Conservation (phyloP, 2,329 filamentous ascomycete genomes). For the Pyricularia sp. region DNA sequence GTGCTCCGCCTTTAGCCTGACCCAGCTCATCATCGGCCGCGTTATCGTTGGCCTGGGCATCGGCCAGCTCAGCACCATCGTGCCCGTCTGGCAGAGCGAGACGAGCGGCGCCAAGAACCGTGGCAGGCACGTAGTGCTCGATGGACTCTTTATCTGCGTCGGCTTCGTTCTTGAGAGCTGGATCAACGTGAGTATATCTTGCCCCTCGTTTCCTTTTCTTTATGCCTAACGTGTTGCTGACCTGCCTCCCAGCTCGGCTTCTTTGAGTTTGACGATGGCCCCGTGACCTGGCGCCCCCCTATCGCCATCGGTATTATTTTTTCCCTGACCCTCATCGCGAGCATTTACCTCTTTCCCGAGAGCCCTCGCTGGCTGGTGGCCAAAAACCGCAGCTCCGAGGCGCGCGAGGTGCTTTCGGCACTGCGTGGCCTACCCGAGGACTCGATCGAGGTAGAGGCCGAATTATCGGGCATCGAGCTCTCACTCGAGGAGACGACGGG, state of each 20-base stretch:
- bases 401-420: conserved; percentile 19
- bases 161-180: conserved; percentile 10
- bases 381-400: conserved; percentile 6
- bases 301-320: conserved; percentile 24
- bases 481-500: conserved; percentile 32
- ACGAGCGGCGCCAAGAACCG: conserved; percentile 13
- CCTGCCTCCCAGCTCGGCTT: conserved; percentile 5
- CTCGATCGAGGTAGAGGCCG: conserved; percentile 17
- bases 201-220: neutral
- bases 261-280: conserved; percentile 6
- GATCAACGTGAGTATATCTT: conserved; percentile 9
- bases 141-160: conserved; percentile 11
- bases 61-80: conserved; percentile 36
- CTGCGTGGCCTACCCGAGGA: conserved; percentile 24
- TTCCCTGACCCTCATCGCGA: conserved; percentile 21
- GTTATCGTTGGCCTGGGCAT: conserved; percentile 40
- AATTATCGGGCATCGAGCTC: conserved; percentile 20
- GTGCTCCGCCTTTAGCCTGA: conserved; percentile 31
- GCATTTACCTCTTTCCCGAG: conserved; percentile 26
- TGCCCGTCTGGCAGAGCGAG: conserved; percentile 17
- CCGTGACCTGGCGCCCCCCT: conserved; percentile 18
- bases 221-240: neutral
- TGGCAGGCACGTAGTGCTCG: conserved; percentile 14
- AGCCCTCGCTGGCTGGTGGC: conserved; percentile 27
- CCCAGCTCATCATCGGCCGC: conserved; percentile 40